Percentiles rank a stretch among this genome's conserved stretches.
Conservation (phyloP, 257 asterid genomes). For the Nemophila menziesii region DNA sequence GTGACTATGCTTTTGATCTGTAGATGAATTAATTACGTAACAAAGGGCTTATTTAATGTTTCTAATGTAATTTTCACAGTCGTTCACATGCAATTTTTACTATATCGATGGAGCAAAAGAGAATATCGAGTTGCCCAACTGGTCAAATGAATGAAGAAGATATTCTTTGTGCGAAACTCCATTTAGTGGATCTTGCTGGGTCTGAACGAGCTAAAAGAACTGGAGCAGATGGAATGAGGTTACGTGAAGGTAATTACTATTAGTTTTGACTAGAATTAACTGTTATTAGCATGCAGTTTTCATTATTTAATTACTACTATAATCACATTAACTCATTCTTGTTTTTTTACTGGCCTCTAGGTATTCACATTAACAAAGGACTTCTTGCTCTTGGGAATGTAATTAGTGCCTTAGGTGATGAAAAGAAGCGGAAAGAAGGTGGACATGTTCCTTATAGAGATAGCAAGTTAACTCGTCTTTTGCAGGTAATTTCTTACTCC, state of each 20-base stretch:
- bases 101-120: slow-evolving; percentile 80
- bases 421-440: slow-evolving; percentile 87
- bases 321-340: slow-evolving; percentile 4
- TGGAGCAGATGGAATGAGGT: slow-evolving; percentile 91
- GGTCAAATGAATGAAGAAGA: slow-evolving; percentile 45
- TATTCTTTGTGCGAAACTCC: slow-evolving; percentile 79
- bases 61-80: slow-evolving; percentile 24
- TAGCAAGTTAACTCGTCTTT: slow-evolving; percentile 88
- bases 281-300: neutral
- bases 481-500: slow-evolving; percentile 41
- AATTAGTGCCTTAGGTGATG: slow-evolving; percentile 96
- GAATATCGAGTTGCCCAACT: slow-evolving; percentile 24
- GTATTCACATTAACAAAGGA: slow-evolving; percentile 96
- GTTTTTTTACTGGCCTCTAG: slow-evolving; percentile 25
- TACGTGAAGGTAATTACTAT: slow-evolving; percentile 73
- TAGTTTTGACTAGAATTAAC: slow-evolving; percentile 7
- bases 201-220: slow-evolving; percentile 97
- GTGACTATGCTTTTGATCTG: neutral
- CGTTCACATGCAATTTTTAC: slow-evolving; percentile 99
- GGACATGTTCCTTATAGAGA: slow-evolving; percentile 99
- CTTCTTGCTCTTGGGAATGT: slow-evolving; percentile 94
- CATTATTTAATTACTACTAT: neutral
- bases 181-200: slow-evolving; percentile 95
- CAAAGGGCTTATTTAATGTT: neutral
- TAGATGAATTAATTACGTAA: neutral